Evolutionary conservation across 192 early-diverging fungal species (phyloP).

Genomic region (Thoreauomyces humboldtii): DNA sequence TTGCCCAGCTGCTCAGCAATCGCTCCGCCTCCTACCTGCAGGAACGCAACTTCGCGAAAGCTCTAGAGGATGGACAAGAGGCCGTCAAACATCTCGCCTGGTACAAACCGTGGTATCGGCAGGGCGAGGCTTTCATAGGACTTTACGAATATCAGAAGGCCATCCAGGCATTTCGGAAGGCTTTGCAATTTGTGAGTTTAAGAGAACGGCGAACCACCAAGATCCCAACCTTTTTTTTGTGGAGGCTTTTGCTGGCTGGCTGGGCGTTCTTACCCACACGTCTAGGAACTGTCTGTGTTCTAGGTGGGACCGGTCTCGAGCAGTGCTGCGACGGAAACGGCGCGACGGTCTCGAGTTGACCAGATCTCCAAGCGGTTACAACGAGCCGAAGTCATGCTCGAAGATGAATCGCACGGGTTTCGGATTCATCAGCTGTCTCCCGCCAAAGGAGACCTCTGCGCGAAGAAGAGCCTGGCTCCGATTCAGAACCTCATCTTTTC

Average conservation of each 20-base stretch:
- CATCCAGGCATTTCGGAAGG: constrained; percentile 32
- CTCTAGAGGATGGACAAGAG: constrained; percentile 66
- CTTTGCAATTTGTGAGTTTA: no score
- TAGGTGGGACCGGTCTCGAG: constrained; percentile 8
- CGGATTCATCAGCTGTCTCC: constrained; percentile 65
- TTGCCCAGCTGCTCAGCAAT: constrained; percentile 71
- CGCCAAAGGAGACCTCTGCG: constrained; percentile 67
- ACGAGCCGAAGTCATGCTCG: not conserved
- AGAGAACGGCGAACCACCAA: not conserved
- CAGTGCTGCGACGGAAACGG: not conserved
- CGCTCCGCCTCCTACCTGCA: constrained; percentile 64
- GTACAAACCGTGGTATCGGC: constrained; percentile 36
- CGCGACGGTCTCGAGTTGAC: not conserved
- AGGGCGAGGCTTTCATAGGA: constrained; percentile 34
- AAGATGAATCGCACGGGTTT: constrained; percentile 39
- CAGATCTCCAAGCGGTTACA: constrained; percentile 21
- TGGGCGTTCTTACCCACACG: constrained; percentile 5
- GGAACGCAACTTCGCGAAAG: constrained; percentile 62
- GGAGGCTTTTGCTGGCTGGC: no score
- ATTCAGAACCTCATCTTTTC: constrained; percentile 74
- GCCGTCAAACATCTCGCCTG: constrained; percentile 42
- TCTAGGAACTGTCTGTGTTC: not conserved
- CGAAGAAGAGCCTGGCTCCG: constrained; percentile 56
- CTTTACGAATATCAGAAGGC: constrained; percentile 21
- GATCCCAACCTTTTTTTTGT: not conserved